Base-by-base conservation (phyloP, 345 rosid genomes). In the Gynandropsis gynandra region DNA sequence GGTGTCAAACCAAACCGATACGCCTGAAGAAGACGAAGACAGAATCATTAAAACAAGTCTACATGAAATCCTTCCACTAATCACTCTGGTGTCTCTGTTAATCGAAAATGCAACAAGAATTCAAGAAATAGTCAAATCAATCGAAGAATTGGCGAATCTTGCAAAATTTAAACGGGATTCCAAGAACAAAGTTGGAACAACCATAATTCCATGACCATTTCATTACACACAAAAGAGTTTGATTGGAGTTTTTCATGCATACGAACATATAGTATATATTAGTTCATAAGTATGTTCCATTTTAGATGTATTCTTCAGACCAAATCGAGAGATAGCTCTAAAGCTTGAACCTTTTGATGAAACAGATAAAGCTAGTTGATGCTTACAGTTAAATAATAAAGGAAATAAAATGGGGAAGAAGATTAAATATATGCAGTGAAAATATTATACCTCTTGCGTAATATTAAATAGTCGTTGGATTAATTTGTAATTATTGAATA, bases 81-180 rank as follows among this genome's bases (percentile, higher is more conserved):
- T 74, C 24, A 84, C 89, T 33, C 24, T 77, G 32, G 82, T 73
- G 19, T 68, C 82, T 1, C 48, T 84, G 78, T 36, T 84, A 59
- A 65, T 59, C 5, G 88, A 84, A 62, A 80, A 58, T 35, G 76
- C 85, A 32, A 51, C 71, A 13, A 76, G 80, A 73, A 64, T 80
- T 21, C 81, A 78, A 46, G 71, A 53, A 15, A 58, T 71, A 20
- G 80, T 58, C 4, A 65, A 73, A 29, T 76, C 70, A 34, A 79
- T 81, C 1, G 57, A 63, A 3, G 82, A 80, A 63, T 66, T 84
- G 34, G 76, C 78, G 0, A 52, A n/a, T 52, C 67, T 61, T 40
- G 87, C 86, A 47, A 76, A 64, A 36, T 87, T 82, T 75, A 64
- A 78, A 75, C 61, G 74, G 34, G 72, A 43, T 11, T 41, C 52